These are phyloP conservation scores for Saccharomyces hybrid DNA, from an alignment of 1,139 yeast species.

Conservation along the genomic window DNA sequence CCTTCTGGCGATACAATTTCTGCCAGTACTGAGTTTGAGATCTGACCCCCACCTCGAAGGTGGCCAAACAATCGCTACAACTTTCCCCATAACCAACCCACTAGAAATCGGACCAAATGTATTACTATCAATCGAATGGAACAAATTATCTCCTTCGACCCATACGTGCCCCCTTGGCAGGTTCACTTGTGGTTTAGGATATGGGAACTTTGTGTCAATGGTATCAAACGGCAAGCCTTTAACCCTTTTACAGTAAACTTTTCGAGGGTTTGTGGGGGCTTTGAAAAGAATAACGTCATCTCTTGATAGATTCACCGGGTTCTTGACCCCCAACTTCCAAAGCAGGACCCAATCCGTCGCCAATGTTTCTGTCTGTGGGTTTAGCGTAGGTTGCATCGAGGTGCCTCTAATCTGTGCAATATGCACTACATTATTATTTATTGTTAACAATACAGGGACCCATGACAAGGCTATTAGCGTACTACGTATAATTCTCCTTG, in stretches of 20 bases:
- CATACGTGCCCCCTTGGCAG: slow-evolving; percentile 79
- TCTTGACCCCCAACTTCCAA: slow-evolving; percentile 53
- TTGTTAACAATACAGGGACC: slow-evolving; percentile 71
- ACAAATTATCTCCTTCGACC: slow-evolving; percentile 86
- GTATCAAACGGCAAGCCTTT: slow-evolving; percentile 68
- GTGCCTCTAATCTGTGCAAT: slow-evolving; percentile 72
- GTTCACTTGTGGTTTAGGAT: slow-evolving; percentile 52
- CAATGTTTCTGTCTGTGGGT: slow-evolving; percentile 48
- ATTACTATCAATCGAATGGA: slow-evolving; percentile 78
- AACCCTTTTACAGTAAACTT: slow-evolving; percentile 66
- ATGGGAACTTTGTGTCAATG: slow-evolving; percentile 52
- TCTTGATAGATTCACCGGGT: slow-evolving; percentile 40
- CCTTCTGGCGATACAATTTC: slow-evolving; percentile 16
- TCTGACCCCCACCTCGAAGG: slow-evolving; percentile 42
- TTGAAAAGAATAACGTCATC: slow-evolving; percentile 75
- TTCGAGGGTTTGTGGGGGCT: slow-evolving; percentile 72
- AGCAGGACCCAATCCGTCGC: slow-evolving; percentile 57
- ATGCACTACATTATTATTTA: slow-evolving; percentile 65
- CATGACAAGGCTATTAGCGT: slow-evolving; percentile 35
- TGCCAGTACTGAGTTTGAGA: slow-evolving; percentile 20
- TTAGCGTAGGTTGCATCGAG: slow-evolving; percentile 87
- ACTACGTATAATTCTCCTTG: background rate
- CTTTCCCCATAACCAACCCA: slow-evolving; percentile 72
- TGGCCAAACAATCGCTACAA: slow-evolving; percentile 61
- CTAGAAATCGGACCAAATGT: slow-evolving; percentile 78